These are phyloP conservation scores for Aspergillus transmontanensis DNA, from an alignment of 2,329 filamentous ascomycete genomes.

Conservation along the genomic window DNA sequence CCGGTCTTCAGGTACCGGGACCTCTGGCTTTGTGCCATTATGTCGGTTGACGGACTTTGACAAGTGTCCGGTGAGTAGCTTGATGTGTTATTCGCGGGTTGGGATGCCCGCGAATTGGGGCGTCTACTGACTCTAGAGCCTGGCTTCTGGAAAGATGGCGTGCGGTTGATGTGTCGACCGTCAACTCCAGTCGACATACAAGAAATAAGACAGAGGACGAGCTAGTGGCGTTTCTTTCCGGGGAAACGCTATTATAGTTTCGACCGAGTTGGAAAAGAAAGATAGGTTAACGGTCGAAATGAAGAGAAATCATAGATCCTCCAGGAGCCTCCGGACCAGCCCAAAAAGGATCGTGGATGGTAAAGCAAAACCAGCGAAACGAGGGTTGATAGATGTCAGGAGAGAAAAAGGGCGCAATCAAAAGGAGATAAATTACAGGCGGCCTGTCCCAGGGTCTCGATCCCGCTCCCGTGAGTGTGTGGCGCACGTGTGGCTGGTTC, in stretches of 20 bases:
- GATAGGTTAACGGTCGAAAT: constrained; percentile 29
- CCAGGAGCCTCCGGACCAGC: constrained; percentile 27
- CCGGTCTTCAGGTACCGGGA: constrained; percentile 64
- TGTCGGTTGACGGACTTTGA: constrained; percentile 42
- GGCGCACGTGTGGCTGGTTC: constrained; percentile 19
- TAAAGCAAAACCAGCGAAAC: constrained; percentile 13
- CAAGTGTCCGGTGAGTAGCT: constrained; percentile 44
- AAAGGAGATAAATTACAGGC: constrained; percentile 11
- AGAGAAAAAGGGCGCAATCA: constrained; percentile 24
- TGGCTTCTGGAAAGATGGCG: constrained; percentile 58
- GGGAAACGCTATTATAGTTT: constrained; percentile 14
- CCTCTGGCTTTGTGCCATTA: constrained; percentile 65
- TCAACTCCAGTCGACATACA: constrained; percentile 60
- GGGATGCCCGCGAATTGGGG: constrained; percentile 55
- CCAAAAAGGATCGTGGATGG: constrained; percentile 21
- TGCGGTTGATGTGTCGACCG: constrained; percentile 51
- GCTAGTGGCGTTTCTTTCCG: constrained; percentile 23
- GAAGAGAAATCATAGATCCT: constrained; percentile 32
- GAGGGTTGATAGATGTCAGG: constrained; percentile 16
- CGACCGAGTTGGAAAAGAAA: constrained; percentile 18
- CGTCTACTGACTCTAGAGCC: constrained; percentile 51
- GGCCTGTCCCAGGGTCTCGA: constrained; percentile 11
- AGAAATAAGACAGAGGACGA: constrained; percentile 30
- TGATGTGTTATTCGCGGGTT: constrained; percentile 40
- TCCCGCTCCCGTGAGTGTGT: constrained; percentile 16